Percentiles rank a stretch among this genome's conserved stretches.
These are phyloP conservation scores for Cicer pinnatifidum DNA, from an alignment of 306 rosid genomes.

Conservation along the genomic window DNA sequence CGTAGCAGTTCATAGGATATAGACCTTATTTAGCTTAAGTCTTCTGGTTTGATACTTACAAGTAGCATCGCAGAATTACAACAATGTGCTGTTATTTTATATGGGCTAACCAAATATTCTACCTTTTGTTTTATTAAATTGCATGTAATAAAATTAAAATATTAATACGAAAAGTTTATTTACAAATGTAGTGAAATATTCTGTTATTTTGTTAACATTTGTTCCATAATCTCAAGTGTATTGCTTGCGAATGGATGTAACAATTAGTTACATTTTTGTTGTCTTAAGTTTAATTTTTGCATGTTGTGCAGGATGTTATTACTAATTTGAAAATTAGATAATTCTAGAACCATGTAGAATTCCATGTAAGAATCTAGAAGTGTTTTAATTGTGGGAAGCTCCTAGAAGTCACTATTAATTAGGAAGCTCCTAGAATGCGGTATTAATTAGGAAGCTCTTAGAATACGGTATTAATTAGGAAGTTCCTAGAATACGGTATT, in stretches of 20 bases:
- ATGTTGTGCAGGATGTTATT: slow-evolving; percentile 72
- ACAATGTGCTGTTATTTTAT: slow-evolving; percentile 17
- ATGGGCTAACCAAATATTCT: slow-evolving; percentile 23
- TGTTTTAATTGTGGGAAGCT: too few relatives aligned
- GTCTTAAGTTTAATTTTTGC: slow-evolving; percentile 31
- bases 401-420: too few relatives aligned
- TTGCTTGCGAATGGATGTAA: slow-evolving; percentile 33
- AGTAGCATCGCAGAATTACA: slow-evolving; percentile 26
- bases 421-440: too few relatives aligned
- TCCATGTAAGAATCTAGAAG: too few relatives aligned
- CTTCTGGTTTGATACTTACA: slow-evolving; percentile 13
- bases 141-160: slow-evolving; percentile 19
- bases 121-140: slow-evolving; percentile 20
- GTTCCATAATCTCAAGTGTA: slow-evolving; percentile 18
- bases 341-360: too few relatives aligned
- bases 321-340: too few relatives aligned
- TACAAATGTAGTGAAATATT: slow-evolving; percentile 19
- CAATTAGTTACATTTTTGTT: neutral
- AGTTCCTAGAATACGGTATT: too few relatives aligned
- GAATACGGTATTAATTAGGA: too few relatives aligned
- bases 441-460: too few relatives aligned
- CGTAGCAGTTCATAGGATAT: slow-evolving; percentile 9
- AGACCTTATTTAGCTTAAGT: slow-evolving; percentile 29
- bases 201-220: slow-evolving; percentile 19
- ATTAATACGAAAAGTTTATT: neutral